Evolutionary conservation across 73 alveolate species (phyloP).

Genomic region (Paramecium bursaria): DNA sequence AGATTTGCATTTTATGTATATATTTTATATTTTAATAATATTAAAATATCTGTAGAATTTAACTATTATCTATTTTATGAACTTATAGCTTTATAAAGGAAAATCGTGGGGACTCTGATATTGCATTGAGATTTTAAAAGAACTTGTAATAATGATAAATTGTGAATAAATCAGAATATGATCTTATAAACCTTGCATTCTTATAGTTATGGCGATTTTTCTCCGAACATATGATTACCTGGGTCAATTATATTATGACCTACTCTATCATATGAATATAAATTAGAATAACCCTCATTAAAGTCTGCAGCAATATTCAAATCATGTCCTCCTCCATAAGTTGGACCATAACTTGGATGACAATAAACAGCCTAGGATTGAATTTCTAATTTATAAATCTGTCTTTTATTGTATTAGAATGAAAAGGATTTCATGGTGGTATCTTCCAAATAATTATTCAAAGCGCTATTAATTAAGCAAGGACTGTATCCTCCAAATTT

Average conservation of each 20-base stretch:
- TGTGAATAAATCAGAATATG: too few relatives aligned
- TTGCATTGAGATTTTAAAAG: too few relatives aligned
- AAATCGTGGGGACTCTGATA: too few relatives aligned
- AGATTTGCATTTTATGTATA: too few relatives aligned
- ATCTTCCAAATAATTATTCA: background rate
- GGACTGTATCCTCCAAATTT: constrained; percentile 23
- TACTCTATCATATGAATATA: background rate
- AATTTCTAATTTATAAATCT: constrained; percentile 15
- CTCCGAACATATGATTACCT: background rate
- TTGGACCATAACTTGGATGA: background rate
- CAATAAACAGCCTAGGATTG: constrained; percentile 9
- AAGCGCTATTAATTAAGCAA: background rate
- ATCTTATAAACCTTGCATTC: constrained; percentile 31
- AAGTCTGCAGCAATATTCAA: background rate
- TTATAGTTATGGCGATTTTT: constrained; percentile 24
- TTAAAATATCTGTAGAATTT: too few relatives aligned
- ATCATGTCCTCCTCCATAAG: constrained; percentile 17
- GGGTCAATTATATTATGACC: background rate
- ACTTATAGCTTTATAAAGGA: too few relatives aligned
- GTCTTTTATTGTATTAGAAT: constrained; percentile 4
- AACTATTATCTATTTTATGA: too few relatives aligned
- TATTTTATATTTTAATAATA: too few relatives aligned
- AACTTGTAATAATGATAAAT: too few relatives aligned
- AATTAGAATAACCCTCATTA: background rate
- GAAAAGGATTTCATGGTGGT: background rate